Base-by-base conservation (phyloP, 192 early-diverging fungal species). In the Gigaspora rosea region DNA sequence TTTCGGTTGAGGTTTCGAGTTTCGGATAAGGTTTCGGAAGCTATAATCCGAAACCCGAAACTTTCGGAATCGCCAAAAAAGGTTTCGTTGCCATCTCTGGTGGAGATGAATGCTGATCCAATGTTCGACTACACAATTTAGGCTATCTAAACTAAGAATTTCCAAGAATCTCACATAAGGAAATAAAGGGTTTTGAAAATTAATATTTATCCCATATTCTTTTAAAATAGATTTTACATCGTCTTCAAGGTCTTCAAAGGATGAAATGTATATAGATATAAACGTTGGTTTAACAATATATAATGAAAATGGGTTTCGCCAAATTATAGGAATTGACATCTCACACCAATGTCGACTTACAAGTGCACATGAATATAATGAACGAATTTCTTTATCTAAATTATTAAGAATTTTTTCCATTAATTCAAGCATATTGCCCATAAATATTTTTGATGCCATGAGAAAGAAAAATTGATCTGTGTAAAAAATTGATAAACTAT, bases 251-350 rank as follows among this genome's bases (percentile, higher is more conserved):
- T 12, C 22, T 63, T 41, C 36, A 41, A 41, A 5, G 5, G 36
- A 41, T 41, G 61, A 63, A 33, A 63, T 11, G 9, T 63, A 63
- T 63, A 22, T 33, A 63, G 61, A 63, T 33, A 63, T 15, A 33
- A 33, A 3, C 12, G 27, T 2, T 63, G 6, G 22, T 62, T 32
- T 63, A n/a, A n/a, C n/a, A n/a, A n/a, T 32, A 27, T 62, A 13
- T 27, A 62, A 62, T 33, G 61, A 63, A 63, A 63, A 63, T 15
- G 61, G 61, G 10, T 63, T 33, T 33, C n/a, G 22, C 61, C 61
- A 63, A 15, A 63, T 15, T 63, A 63, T 20, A 15, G 61, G 61
- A 35, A 63, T 12, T 0, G 61, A 13, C 13, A 63, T 33, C 11
- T 33, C 12, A 63, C 61, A 63, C 61, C 61, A 63, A 35, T 33